A percentile compares a stretch with the other conserved stretches of the same genome.
Evolutionary conservation across 306 rosid genomes (phyloP).

Genomic region (Datisca glomerata): DNA sequence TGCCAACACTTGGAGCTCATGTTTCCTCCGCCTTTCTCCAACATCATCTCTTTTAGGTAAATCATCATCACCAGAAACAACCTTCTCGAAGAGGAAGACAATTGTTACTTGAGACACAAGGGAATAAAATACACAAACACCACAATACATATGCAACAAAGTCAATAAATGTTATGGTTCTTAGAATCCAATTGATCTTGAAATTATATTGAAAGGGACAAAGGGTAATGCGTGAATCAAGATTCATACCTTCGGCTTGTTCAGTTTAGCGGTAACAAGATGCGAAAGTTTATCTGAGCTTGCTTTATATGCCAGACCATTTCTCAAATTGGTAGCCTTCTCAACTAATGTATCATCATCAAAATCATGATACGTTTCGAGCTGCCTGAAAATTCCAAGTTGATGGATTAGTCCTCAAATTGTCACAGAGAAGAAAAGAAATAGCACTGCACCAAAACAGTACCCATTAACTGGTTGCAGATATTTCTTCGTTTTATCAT

Average conservation of each 20-base stretch:
- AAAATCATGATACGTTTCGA: slow-evolving; percentile 67
- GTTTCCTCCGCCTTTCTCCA: slow-evolving; percentile 60
- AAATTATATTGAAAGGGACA: no score
- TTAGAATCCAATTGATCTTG: no score
- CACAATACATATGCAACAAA: background rate
- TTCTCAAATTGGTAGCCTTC: slow-evolving; percentile 15
- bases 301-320: slow-evolving; percentile 20
- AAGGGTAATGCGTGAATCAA: no score
- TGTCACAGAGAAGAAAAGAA: slow-evolving; percentile 10
- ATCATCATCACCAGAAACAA: slow-evolving; percentile 85
- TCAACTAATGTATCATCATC: slow-evolving; percentile 48
- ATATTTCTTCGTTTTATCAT: slow-evolving; percentile 31
- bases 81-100: slow-evolving; percentile 28
- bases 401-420: slow-evolving; percentile 17
- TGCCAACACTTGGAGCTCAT: slow-evolving; percentile 54
- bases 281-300: slow-evolving; percentile 29
- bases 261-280: slow-evolving; percentile 23
- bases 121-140: background rate
- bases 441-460: slow-evolving; percentile 10
- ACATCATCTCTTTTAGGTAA: slow-evolving; percentile 67
- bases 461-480: slow-evolving; percentile 61
- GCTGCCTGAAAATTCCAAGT: slow-evolving; percentile 40
- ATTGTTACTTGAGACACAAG: slow-evolving; percentile 2
- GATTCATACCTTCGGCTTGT: slow-evolving; percentile 64
- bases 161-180: background rate